Conservation (phyloP, 164 flowering plant species). For the Vitis amurensis region DNA sequence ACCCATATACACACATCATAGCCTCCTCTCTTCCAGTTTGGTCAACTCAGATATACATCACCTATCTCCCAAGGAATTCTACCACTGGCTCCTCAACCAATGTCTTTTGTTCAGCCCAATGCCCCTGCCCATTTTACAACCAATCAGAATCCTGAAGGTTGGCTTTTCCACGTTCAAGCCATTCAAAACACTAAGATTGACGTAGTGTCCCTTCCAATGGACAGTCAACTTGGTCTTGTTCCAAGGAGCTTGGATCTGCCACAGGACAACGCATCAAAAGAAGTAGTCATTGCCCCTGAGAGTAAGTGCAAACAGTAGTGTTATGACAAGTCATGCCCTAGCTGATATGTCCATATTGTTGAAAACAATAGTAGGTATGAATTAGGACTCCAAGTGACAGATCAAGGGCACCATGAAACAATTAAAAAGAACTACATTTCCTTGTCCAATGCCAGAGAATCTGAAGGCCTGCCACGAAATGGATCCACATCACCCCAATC, state of each 20-base stretch:
- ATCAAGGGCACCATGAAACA: slow-evolving; percentile 24
- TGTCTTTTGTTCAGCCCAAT: slow-evolving; percentile 66
- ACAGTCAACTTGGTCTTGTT: slow-evolving; percentile 27
- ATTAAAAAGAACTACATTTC: slow-evolving; percentile 24
- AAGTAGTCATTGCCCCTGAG: slow-evolving; percentile 21
- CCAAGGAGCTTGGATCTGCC: slow-evolving; percentile 32
- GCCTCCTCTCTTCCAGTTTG: slow-evolving; percentile 90
- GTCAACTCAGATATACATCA: slow-evolving; percentile 79
- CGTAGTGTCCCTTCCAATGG: slow-evolving; percentile 18
- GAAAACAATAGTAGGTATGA: slow-evolving; percentile 23
- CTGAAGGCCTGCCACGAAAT: slow-evolving; percentile 29
- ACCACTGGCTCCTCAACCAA: slow-evolving; percentile 67
- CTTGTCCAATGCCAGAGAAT: slow-evolving; percentile 25
- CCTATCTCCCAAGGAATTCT: slow-evolving; percentile 76
- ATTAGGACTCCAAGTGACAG: slow-evolving; percentile 24
- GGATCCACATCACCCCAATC: slow-evolving; percentile 26
- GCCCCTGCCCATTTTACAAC: slow-evolving; percentile 43
- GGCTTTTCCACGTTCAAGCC: slow-evolving; percentile 30
- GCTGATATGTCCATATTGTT: slow-evolving; percentile 19
- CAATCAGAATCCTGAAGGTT: slow-evolving; percentile 42
- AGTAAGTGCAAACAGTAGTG: slow-evolving; percentile 19
- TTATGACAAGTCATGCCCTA: slow-evolving; percentile 17
- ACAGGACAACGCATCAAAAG: slow-evolving; percentile 19
- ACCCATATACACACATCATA: slow-evolving; percentile 69
- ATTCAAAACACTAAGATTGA: slow-evolving; percentile 38